Base-by-base conservation (phyloP, 148 eudicot species). In the Salicornia ramosissima region DNA sequence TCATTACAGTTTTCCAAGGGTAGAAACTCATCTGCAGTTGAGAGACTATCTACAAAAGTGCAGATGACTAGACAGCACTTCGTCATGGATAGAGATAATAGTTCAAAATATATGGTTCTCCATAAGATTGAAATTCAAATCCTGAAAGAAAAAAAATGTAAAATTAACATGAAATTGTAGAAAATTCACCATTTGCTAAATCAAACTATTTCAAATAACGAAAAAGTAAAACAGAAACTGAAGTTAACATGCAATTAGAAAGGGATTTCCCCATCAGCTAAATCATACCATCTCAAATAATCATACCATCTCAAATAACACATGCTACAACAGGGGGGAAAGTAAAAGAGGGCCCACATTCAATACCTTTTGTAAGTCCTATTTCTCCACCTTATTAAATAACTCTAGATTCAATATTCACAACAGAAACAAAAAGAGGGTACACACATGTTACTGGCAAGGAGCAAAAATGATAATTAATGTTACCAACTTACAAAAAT, bases 11-110 rank as follows among this genome's bases (percentile, higher is more conserved):
- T 88, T 88, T 86, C 83, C 74, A 80, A 80, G 89, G 84, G 95
- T 80, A 90, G 90, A 86, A 83, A 88, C 97, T 90, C 97, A 93
- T 90, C 96, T 93, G 95, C 92, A 71, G 75, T 80, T 63, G 83
- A 71, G 79, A 80, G 80, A 83, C 75, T 81, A 83, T 85, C 91
- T 88, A 93, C 87, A 84, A 83, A 77, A 78, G 78, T 69, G 87
- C 84, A 79, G 73, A 46, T 56, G 77, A 73, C 42, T 78, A 59
- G 68, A 75, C 52, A 76, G 72, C 72, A 65, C 73, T 68, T 83
- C 81, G 33, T 70, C 78, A 60, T 54, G 42, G 57, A 53, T 64
- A 67, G 30, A 46, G 2, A 65, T 39, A 51, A 40, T 25, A 31
- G 33, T 53, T 60, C 21, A 47, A 30, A 42, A 59, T 57, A 52